phyloP scores from a whole-genome alignment of 2,329 filamentous ascomycete genomes.

The Venturia nashicola region DNA sequence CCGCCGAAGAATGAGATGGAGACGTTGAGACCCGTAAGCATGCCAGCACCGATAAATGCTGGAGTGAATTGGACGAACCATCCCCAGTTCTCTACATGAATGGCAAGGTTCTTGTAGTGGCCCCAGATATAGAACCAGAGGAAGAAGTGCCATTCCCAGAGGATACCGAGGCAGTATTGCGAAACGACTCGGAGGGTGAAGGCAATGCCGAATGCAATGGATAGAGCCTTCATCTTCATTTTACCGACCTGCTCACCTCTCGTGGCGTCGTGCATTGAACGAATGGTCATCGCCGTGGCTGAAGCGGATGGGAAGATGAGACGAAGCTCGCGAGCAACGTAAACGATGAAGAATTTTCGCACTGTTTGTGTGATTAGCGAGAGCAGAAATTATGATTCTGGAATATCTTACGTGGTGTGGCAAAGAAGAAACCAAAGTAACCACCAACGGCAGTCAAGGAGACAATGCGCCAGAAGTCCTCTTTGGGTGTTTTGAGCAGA shows the following conservation, averaged over 20 bases:
- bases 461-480: constrained; percentile 46
- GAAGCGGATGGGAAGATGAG: constrained; percentile 49
- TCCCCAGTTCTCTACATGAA: constrained; percentile 47
- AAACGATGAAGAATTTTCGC: constrained; percentile 57
- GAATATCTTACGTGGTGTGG: constrained; percentile 34
- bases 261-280: constrained; percentile 47
- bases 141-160: constrained; percentile 45
- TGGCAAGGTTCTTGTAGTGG: constrained; percentile 36
- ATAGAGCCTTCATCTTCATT: constrained; percentile 44
- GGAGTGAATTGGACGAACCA: constrained; percentile 49
- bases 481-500: constrained; percentile 37
- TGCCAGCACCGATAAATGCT: constrained; percentile 47
- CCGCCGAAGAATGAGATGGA: constrained; percentile 46
- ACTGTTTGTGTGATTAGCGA: constrained; percentile 20
- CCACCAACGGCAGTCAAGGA: constrained; percentile 49
- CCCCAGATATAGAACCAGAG: constrained; percentile 44
- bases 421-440: constrained; percentile 53
- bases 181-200: constrained; percentile 43
- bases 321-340: constrained; percentile 47
- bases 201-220: constrained; percentile 37
- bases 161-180: constrained; percentile 46
- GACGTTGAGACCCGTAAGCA: constrained; percentile 47
- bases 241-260: constrained; percentile 40
- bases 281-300: constrained; percentile 49
- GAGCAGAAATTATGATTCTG: constrained; percentile 10